Evolutionary conservation across 805 yeast genomes (phyloP).

Genomic region (Pachysolen tannophilus): DNA sequence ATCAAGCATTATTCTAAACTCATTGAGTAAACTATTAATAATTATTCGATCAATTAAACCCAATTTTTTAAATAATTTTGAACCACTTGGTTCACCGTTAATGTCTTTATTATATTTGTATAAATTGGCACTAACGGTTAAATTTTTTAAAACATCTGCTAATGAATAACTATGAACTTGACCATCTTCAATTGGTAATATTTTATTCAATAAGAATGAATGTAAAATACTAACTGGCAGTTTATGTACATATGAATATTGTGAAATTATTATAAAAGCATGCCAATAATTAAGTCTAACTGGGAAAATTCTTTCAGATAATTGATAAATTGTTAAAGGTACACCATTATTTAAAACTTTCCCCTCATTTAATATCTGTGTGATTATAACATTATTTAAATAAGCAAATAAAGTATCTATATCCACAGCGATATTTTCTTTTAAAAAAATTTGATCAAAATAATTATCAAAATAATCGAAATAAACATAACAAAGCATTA

Average conservation of each 20-base stretch:
- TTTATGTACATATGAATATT: constrained; percentile 29
- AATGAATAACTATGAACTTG: constrained; percentile 11
- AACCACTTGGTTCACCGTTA: constrained; percentile 1
- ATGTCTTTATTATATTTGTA: constrained; percentile 1
- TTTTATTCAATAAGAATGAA: constrained; percentile 19
- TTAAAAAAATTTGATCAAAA: constrained; percentile 5
- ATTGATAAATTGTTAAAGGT: constrained; percentile 6
- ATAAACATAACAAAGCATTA: constrained; percentile 34
- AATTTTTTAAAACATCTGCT: constrained; percentile 16
- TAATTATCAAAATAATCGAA: constrained; percentile 26
- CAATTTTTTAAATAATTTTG: constrained; percentile 14
- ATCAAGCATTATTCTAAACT: constrained; percentile 20
- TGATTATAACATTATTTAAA: constrained; percentile 36
- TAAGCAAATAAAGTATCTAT: constrained; percentile 40
- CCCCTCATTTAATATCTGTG: constrained; percentile 29
- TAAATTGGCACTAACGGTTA: constrained; percentile 19
- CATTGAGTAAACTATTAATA: constrained; percentile 24
- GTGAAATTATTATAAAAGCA: constrained; percentile 38
- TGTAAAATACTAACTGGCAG: constrained; percentile 33
- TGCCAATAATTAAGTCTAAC: constrained; percentile 33
- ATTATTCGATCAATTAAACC: constrained; percentile 17
- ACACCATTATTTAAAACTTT: constrained; percentile 1
- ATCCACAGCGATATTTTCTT: constrained; percentile 20
- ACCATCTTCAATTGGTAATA: constrained; percentile 16
- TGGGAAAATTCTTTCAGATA: constrained; percentile 11